Conservation (phyloP, 805 yeast genomes). For the Metschnikowia gelsemii region DNA sequence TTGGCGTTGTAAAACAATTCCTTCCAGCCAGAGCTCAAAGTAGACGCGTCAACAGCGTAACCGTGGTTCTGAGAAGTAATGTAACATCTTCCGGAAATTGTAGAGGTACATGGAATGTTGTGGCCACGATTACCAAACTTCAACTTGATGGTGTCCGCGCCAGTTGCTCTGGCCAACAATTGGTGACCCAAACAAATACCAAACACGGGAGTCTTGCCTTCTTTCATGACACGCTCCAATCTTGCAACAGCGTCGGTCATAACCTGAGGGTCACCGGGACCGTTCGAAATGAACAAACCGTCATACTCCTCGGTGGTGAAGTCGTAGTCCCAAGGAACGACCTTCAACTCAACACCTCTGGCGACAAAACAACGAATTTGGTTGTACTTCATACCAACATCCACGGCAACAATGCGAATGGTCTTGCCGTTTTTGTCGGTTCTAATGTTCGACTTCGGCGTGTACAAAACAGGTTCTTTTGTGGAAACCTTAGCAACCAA, state of each 20-base stretch:
- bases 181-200: slow-evolving; percentile 99
- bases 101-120: slow-evolving; percentile 92
- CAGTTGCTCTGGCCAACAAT: slow-evolving; percentile 90
- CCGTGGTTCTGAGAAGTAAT: slow-evolving; percentile 99
- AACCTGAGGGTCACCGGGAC: slow-evolving; percentile 98
- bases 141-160: slow-evolving; percentile 88
- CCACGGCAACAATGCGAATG: slow-evolving; percentile 83
- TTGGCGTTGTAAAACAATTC: slow-evolving; percentile 94
- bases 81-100: slow-evolving; percentile 91
- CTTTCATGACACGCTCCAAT: slow-evolving; percentile 55
- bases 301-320: slow-evolving; percentile 79
- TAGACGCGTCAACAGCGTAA: slow-evolving; percentile 84
- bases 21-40: slow-evolving; percentile 81
- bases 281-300: slow-evolving; percentile 94
- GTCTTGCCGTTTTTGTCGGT: slow-evolving; percentile 68
- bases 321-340: slow-evolving; percentile 95
- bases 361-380: slow-evolving; percentile 95
- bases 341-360: slow-evolving; percentile 94
- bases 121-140: slow-evolving; percentile 99
- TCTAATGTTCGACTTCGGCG: slow-evolving; percentile 60
- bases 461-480: slow-evolving; percentile 70
- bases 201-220: slow-evolving; percentile 81
- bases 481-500: slow-evolving; percentile 89
- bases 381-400: slow-evolving; percentile 97
- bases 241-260: slow-evolving; percentile 65